Evolutionary conservation across 306 rosid genomes (phyloP), one percentile per base, ranked within the genome.

Genomic region (Cucurbita argyrosperma): DNA sequence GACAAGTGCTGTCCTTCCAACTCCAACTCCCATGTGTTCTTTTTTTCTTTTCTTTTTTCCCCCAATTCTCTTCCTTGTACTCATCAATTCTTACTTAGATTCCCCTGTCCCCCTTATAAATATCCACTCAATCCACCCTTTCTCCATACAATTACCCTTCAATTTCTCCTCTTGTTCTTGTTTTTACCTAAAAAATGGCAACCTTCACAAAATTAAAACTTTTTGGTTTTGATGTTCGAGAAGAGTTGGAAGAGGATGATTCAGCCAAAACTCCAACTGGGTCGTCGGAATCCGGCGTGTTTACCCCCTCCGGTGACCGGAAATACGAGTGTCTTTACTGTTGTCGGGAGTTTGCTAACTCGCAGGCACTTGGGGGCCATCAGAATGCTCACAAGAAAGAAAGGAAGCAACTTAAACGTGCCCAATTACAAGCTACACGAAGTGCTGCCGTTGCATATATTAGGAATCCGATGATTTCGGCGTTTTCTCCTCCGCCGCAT

Each of bases 331-430:
- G 99, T 40, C 99, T 91, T 68, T 94, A 94, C 83, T 94, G 99
- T 62, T 88, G 86, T 79, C 77, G 99, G 4, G 97, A 94, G 82
- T 94, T 94, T 69, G 97, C 96, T 14, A 94, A 94, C 71, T 94
- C 99, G 30, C 99, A 94, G 79, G 99, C 99, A 4, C 92, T 94
- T 49, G 99, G 99, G 0, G 99, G 99, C 8, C 99, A 94, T 81
- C 99, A 94, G 40, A 94, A 94, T 89, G 99, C 99, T 1, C 99
- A 94, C 88, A 91, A 91, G 84, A 94, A 94, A 76, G 99, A 94
- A 84, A 80, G 99, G 49, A 97, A 94, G 52, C 97, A 91, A 60
- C 90, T 91, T 42, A 94, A 94, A 66, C 87, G 97, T 0, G 97
- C 97, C 1, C 99, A 94, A 78, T 80, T 94, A 13, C 99, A 89